Conservation (phyloP, 352 stramenopile species). For the Phytophthora brassicae region DNA sequence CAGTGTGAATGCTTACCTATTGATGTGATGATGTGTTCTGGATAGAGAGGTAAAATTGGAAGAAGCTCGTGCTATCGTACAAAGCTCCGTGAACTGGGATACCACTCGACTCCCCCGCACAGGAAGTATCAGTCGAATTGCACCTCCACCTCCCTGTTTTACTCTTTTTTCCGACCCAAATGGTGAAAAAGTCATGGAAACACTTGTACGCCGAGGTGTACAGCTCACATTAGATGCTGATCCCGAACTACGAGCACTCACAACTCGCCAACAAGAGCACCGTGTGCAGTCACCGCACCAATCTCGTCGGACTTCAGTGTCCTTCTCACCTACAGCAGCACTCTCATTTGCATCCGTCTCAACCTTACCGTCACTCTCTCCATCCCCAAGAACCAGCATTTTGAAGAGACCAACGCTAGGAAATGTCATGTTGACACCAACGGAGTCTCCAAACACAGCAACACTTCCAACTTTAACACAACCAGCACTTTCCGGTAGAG, state of each 20-base stretch:
- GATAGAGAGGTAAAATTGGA: slow-evolving; percentile 60
- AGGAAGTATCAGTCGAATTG: slow-evolving; percentile 12
- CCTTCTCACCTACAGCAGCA: slow-evolving; percentile 11
- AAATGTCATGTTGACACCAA: slow-evolving; percentile 3
- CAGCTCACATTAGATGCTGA: slow-evolving; percentile 74
- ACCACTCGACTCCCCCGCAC: slow-evolving; percentile 6
- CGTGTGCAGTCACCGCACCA: slow-evolving; percentile 17
- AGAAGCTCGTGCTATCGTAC: slow-evolving; percentile 73
- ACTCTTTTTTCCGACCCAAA: slow-evolving; percentile 46
- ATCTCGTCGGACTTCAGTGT: slow-evolving; percentile 35
- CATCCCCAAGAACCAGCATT: slow-evolving; percentile 27
- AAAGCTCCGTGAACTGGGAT: slow-evolving; percentile 46
- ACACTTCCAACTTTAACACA: background rate
- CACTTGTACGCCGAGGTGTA: slow-evolving; percentile 59
- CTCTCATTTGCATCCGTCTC: background rate
- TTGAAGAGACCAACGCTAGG: slow-evolving; percentile 20
- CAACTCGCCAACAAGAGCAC: slow-evolving; percentile 49
- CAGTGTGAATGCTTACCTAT: background rate
- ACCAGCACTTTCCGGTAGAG: background rate
- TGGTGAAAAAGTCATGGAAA: slow-evolving; percentile 44
- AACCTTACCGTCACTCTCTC: slow-evolving; percentile 9
- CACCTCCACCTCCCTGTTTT: slow-evolving; percentile 41
- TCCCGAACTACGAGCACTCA: slow-evolving; percentile 48
- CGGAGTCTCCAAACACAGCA: background rate
- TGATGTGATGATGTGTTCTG: background rate